Evolutionary conservation across 225 moss, liverwort and hornwort species (phyloP).

Genomic region (Thuidium tamariscinum): DNA sequence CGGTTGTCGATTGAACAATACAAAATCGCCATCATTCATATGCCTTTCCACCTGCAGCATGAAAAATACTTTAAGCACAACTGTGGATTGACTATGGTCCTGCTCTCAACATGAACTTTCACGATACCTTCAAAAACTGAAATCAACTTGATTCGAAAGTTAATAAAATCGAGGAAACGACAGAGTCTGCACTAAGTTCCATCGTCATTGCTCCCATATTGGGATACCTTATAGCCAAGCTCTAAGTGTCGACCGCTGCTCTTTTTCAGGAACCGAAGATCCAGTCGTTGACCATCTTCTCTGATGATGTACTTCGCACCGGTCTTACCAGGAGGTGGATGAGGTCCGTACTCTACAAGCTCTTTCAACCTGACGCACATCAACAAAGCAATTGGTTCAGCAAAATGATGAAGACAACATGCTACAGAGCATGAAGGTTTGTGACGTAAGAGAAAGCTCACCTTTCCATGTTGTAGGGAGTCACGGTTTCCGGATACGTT

Average conservation of each 20-base stretch:
- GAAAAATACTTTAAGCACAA: background rate
- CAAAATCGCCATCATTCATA: slow-evolving; percentile 96
- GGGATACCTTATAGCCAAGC: slow-evolving; percentile 82
- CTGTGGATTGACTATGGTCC: background rate
- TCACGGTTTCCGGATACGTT: slow-evolving; percentile 98
- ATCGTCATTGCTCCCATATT: background rate
- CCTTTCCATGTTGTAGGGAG: slow-evolving; percentile 99
- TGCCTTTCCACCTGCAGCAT: slow-evolving; percentile 89
- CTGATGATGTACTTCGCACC: slow-evolving; percentile 98
- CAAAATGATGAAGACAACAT: background rate
- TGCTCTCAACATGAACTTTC: background rate
- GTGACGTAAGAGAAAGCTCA: background rate
- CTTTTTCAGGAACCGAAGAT: slow-evolving; percentile 95
- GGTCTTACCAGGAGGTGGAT: slow-evolving; percentile 98
- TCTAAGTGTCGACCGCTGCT: slow-evolving; percentile 98
- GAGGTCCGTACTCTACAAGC: slow-evolving; percentile 98
- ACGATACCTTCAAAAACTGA: background rate
- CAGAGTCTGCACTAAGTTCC: background rate
- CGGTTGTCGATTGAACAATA: slow-evolving; percentile 96
- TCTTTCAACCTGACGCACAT: slow-evolving; percentile 78
- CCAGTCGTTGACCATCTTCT: slow-evolving; percentile 96
- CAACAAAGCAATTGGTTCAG: background rate
- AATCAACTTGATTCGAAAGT: background rate
- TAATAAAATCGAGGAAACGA: background rate
- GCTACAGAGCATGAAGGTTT: background rate